Evolutionary conservation across 768 basidiomycete genomes (phyloP), one percentile per base, ranked within the genome.

Genomic region (Trametes villosa): DNA sequence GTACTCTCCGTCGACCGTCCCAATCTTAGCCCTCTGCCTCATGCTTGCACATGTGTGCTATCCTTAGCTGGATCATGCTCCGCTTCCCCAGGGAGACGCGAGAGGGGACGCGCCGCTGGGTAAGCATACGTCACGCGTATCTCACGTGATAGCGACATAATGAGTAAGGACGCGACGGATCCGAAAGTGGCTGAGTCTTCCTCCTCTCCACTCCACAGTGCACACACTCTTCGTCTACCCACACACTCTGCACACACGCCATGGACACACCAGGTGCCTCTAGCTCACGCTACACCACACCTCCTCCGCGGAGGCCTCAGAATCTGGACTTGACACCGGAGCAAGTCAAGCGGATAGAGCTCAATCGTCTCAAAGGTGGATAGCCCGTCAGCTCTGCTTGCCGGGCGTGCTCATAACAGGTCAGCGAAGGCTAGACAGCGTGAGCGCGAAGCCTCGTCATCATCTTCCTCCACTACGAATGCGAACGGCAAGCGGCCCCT

Each of bases 341-440:
- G 63, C 85, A 89, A 70, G 75, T 84, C 46, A 87, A 83, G 68
- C 82, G 84, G 57, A 79, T 93, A 26, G 91, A 94, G 71, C 79
- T 93, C 42, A 92, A 94, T 67, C 83, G 92, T 53, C 75, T 94
- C 24, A 87, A 83, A 84, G 91, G 91, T 89, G 26, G 33, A 33
- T 38, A 22, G 4, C 1, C 27, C 33, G 33, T 47, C 12, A 33
- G 45, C 12, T 3, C 11, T 31, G 26, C 34, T 27, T 30, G 41
- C 12, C 7, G 51, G 8, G 26, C 41, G 9, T 63, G 46, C 58
- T 63, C 41, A 57, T 24, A 36, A 48, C 34, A 17, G 6, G 18
- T 53, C 63, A 91, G 92, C 92, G 3, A 94, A 94, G 74, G 88
- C 86, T 29, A 83, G 77, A 36, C 88, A 92, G 71, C 82, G 88